phyloP scores from a whole-genome alignment of 1,139 yeast genomes.

The Saccharomycopsis hybrid region DNA sequence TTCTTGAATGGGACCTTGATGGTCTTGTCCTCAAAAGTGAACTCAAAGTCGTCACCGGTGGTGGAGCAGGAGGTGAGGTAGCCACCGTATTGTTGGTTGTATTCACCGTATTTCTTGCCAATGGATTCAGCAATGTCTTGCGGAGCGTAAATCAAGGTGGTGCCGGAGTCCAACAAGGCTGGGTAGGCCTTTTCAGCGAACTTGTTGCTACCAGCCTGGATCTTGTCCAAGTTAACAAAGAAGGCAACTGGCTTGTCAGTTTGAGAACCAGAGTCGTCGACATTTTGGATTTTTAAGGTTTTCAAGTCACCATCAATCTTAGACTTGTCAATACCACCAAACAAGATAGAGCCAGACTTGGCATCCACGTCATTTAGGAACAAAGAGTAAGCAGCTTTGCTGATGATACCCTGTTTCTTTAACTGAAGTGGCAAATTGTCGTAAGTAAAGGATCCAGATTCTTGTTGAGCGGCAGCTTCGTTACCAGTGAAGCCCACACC shows the following conservation, averaged over 20 bases:
- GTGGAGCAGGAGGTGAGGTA: conserved; percentile 32
- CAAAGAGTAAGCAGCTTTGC: conserved; percentile 45
- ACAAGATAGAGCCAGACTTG: conserved; percentile 42
- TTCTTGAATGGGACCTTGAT: conserved; percentile 35
- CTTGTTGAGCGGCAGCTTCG: conserved; percentile 28
- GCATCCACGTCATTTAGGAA: conserved; percentile 41
- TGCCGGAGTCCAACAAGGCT: conserved; percentile 58
- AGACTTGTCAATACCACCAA: conserved; percentile 54
- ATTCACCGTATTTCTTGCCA: conserved; percentile 32
- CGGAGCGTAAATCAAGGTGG: conserved; percentile 55
- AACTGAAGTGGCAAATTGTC: conserved; percentile 41
- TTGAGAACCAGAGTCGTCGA: conserved; percentile 24
- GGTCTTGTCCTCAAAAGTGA: conserved; percentile 36
- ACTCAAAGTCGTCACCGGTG: conserved; percentile 24
- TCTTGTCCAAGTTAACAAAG: conserved; percentile 17
- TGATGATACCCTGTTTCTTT: conserved; percentile 40
- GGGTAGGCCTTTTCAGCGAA: conserved; percentile 23
- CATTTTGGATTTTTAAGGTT: conserved; percentile 22
- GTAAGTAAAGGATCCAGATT: conserved; percentile 27
- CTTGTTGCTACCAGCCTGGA: conserved; percentile 10
- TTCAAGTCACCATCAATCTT: conserved; percentile 43
- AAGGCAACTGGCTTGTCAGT: conserved; percentile 14
- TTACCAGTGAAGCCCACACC: conserved; percentile 20
- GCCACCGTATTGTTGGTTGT: conserved; percentile 28
- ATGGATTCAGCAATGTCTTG: conserved; percentile 32